Percentiles rank a stretch among this genome's conserved stretches.
Evolutionary conservation across 768 basidiomycete species (phyloP).

Genomic region (Serendipita sp.): DNA sequence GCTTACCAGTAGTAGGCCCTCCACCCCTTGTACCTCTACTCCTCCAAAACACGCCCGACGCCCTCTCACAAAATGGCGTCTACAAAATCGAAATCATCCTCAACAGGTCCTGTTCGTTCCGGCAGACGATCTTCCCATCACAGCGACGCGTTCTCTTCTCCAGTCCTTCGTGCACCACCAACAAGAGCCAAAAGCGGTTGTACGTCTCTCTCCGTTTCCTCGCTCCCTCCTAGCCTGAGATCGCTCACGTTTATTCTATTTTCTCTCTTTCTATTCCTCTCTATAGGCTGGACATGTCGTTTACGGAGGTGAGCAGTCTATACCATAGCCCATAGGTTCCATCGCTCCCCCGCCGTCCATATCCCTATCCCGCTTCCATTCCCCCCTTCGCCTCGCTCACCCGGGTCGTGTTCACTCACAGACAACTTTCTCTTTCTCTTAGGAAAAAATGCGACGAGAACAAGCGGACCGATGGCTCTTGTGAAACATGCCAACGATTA

Average conservation of each 20-base stretch:
- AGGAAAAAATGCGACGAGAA: constrained; percentile 69
- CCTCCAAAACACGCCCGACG: not conserved
- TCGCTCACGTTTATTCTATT: not conserved
- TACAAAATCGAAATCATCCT: not conserved
- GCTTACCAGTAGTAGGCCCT: no score
- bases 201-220: constrained; percentile 1
- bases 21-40: not conserved
- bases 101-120: not conserved
- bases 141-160: constrained; percentile 40
- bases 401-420: constrained; percentile 6
- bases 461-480: constrained; percentile 49
- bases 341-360: constrained; percentile 10
- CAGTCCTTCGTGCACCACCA: not conserved
- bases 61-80: not conserved
- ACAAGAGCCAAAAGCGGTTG: constrained; percentile 5
- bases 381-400: not conserved
- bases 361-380: constrained; percentile 6
- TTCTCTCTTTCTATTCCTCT: not conserved
- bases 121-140: constrained; percentile 17
- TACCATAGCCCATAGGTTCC: no score
- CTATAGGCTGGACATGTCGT: constrained; percentile 52
- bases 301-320: constrained; percentile 36
- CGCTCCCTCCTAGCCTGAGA: not conserved
- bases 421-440: constrained; percentile 4
- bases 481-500: constrained; percentile 40